Base-by-base conservation (phyloP, 768 basidiomycete genomes). In the Glaciozyma antarctica region DNA sequence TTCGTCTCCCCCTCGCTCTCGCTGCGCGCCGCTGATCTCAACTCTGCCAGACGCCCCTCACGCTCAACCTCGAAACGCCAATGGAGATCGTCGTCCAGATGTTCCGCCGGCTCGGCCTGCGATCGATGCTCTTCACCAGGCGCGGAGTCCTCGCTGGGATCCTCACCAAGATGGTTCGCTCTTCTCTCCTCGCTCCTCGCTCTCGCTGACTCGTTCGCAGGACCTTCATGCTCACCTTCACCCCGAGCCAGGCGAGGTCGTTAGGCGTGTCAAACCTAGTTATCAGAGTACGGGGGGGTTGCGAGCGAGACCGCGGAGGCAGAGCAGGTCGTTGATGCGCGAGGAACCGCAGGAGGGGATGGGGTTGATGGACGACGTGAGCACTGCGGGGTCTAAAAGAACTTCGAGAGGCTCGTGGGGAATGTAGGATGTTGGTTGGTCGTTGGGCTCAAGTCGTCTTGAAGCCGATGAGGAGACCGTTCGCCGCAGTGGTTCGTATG, bases 31-130 rank as follows among this genome's bases (percentile, higher is more conserved):
- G 41, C 51, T 43, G 9, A 4, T 30, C 21, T 1, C 0, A 8
- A 19, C 2, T 30, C 15, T 13, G 7, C 5, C 52, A 71, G 66
- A 70, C 66, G 3, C 72, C 72, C 8, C 65, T 73, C 44, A 58
- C 47, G 9, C 12, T 72, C 9, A 64, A 48, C 44, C 57, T 60
- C 21, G 66, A 69, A 24, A 71, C 65, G 21, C 63, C 73, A 7
- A 66, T 70, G 65, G 73, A 73, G 52, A 55, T 73, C 38, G 69
- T 71, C 45, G 71, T 73, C 3, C 71, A 73, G 60, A 66, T 73
- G 64, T 73, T 72, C 49, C 73, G 69, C 47, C 55, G 67, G 8
- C 54, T 73, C 19, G 73, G 71, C 0, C 54, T 69, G 13, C 62
- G 71, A 12, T 66, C 63, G 48, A 49, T 72, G 48, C 58, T 72